Evolutionary conservation across 352 stramenopile genomes (phyloP).

Genomic region (Globisporangium polare): DNA sequence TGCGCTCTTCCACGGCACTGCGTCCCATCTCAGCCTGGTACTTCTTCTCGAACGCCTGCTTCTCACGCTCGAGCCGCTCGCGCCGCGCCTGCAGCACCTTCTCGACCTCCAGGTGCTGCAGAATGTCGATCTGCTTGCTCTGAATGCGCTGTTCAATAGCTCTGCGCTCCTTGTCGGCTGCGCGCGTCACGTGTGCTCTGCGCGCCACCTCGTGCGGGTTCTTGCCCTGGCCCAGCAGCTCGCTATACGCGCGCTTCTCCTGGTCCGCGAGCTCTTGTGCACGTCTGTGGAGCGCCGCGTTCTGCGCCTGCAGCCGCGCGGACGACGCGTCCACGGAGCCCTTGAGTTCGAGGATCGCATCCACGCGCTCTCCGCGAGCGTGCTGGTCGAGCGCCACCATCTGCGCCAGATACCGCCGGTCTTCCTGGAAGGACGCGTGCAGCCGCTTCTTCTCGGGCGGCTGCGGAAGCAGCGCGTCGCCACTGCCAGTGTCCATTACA

Average conservation of each 20-base stretch:
- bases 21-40: conserved; percentile 74
- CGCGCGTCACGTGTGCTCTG: conserved; percentile 32
- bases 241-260: conserved; percentile 41
- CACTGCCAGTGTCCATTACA: background rate
- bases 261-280: conserved; percentile 21
- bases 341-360: conserved; percentile 63
- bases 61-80: conserved; percentile 33
- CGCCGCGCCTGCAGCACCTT: conserved; percentile 30
- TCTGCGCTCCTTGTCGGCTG: conserved; percentile 28
- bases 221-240: conserved; percentile 57
- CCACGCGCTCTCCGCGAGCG: conserved; percentile 32
- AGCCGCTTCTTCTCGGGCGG: conserved; percentile 33
- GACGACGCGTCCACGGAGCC: conserved; percentile 45
- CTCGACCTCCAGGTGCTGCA: conserved; percentile 51
- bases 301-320: conserved; percentile 40
- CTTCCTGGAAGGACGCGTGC: conserved; percentile 42
- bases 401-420: conserved; percentile 42
- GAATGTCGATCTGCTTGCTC: conserved; percentile 44
- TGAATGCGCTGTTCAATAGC: conserved; percentile 49
- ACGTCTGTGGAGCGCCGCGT: conserved; percentile 27
- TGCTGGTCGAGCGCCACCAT: conserved; percentile 32
- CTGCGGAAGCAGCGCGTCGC: background rate
- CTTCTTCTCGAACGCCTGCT: conserved; percentile 52
- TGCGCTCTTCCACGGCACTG: conserved; percentile 45
- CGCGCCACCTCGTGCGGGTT: conserved; percentile 79